Evolutionary conservation across 192 early-diverging fungal genomes (phyloP), one percentile per base, ranked within the genome.

Genomic region (Oehlia diaphana): DNA sequence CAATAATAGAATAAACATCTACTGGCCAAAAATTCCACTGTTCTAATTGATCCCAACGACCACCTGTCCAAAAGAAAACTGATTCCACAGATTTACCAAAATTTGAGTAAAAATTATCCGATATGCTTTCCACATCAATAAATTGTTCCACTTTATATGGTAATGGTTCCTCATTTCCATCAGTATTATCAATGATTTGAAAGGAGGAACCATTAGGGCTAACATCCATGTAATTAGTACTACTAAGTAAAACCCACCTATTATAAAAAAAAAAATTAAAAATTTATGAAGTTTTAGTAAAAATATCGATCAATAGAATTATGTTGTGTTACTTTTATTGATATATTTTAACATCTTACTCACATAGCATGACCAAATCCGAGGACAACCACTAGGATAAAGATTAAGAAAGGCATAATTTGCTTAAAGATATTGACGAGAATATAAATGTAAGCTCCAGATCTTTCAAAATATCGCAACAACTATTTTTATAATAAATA

Each of bases 41-140:
- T 13, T 31, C 26, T 35, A 76, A 31, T 63, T 76, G 74, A 76
- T 76, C 74, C 74, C 74, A 76, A 63, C 74, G 23, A 37, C 74
- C 74, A n/a, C 21, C 31, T 39, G 42, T 76, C 74, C 74, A 76
- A 63, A 76, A 76, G 35, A 19, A 76, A 16, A 76, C 74, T 16
- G 74, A 14, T 42, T 63, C 19, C 9, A 63, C 31, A 1, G 74
- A 76, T 21, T 42, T 28, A 23, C 5, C 0, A 9, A 39, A 64
- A 63, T 12, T 23, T 12, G 21, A 37, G n/a, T 26, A 76, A 76
- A 19, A 76, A 63, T 76, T 76, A 16, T 28, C 26, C 4, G 65
- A 67, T 33, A 2, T 4, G 3, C 14, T 33, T 1, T 12, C 21
- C 14, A 19, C 33, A 44, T 47, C n/a, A 39, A 35, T 9, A 2